Evolutionary conservation across 805 yeast species (phyloP), one percentile per base, ranked within the genome.

Genomic region (Huiozyma sinensis): DNA sequence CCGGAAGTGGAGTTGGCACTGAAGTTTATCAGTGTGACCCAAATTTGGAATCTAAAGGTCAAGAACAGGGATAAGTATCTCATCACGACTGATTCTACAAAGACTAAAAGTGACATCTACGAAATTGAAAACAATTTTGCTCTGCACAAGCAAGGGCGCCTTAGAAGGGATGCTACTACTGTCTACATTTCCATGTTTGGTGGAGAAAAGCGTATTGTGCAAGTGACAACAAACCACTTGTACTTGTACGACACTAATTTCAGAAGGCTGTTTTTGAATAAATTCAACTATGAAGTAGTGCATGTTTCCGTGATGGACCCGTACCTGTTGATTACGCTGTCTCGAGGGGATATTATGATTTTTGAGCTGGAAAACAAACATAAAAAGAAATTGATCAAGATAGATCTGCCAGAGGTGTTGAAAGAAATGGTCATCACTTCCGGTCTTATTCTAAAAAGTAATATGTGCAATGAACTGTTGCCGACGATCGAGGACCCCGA

Each of bases 341-440:
- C 81, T 9, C 76, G 78, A 54, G 90, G 90, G 69, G 86, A 81
- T 52, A 78, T 81, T 12, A 75, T 73, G 47, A 71, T 83, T 28
- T 74, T 70, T 49, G 78, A 74, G 50, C 60, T 67, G 33, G 72
- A 66, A 40, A 27, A 50, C 2, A 63, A 53, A 37, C 65, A 66
- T 12, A 61, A 57, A 37, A 60, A 58, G 40, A 68, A 63, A 47
- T 48, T 67, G 27, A 50, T 59, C 29, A 67, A 60, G 45, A 60
- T 69, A 7, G 57, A 54, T 28, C 45, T 68, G 7, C 72, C 73
- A 6, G 61, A 58, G 10, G 51, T 58, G 7, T 44, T 69, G 17
- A 61, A 58, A 38, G 71, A 68, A 40, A 67, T 77, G 44, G 78
- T 82, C 52, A 74, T 83, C 45, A 82, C 88, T 0, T 75, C 81